Evolutionary conservation across 2,329 filamentous ascomycete species (phyloP).

Genomic region (Cladosporium phlei): DNA sequence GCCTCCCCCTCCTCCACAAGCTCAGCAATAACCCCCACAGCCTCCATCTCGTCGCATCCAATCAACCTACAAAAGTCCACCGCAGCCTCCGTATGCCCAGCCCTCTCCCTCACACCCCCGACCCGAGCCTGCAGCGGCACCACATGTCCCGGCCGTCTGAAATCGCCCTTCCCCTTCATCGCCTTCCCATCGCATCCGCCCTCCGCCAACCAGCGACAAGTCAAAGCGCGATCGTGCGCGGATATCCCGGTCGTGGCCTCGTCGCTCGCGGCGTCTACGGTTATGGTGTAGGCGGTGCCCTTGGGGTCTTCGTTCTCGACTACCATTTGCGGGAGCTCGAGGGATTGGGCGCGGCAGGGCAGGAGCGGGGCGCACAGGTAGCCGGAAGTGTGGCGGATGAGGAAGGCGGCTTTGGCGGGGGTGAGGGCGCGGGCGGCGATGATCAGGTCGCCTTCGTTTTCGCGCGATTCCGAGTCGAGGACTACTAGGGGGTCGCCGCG

Average conservation of each 20-base stretch:
- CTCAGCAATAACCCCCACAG: conserved; percentile 83
- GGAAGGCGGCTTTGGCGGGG: conserved; percentile 87
- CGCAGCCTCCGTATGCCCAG: conserved; percentile 89
- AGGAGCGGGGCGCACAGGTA: conserved; percentile 85
- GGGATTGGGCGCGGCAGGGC: conserved; percentile 60
- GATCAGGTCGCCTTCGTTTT: conserved; percentile 98
- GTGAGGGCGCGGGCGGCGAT: conserved; percentile 84
- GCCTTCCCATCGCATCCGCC: conserved; percentile 60
- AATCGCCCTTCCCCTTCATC: conserved; percentile 51
- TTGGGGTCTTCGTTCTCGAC: conserved; percentile 70
- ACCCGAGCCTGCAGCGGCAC: conserved; percentile 74
- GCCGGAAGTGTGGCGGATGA: conserved; percentile 84
- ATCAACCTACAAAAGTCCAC: conserved; percentile 84
- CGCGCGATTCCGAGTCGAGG: conserved; percentile 83
- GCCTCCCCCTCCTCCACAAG: conserved; percentile 80
- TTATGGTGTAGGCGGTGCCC: conserved; percentile 87
- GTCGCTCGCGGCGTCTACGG: conserved; percentile 67
- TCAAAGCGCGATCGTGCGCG: conserved; percentile 78
- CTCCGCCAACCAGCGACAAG: conserved; percentile 74
- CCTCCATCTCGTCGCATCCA: conserved; percentile 66
- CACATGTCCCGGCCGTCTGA: conserved; percentile 84
- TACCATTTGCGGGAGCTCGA: conserved; percentile 89
- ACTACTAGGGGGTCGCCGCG: conserved; percentile 88
- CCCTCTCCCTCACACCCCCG: conserved; percentile 74
- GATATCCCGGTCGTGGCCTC: conserved; percentile 83